A percentile compares a stretch with the other conserved stretches of the same genome.
Evolutionary conservation across 306 rosid genomes (phyloP).

Genomic region (Trifolium fragiferum): DNA sequence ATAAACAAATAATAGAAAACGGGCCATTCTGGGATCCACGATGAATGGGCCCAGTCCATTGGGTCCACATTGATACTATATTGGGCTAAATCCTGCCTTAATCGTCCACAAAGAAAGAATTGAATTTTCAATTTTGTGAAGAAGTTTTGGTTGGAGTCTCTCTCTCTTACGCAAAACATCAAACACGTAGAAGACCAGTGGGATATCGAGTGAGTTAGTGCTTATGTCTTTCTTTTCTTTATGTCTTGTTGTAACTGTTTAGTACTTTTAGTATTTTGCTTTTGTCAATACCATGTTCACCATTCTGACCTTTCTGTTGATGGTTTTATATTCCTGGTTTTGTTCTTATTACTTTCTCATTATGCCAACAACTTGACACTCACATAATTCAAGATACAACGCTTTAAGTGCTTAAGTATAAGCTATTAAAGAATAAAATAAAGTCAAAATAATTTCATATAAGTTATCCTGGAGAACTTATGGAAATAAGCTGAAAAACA

Average conservation of each 20-base stretch:
- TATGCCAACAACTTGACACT: neutral
- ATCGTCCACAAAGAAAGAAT: neutral
- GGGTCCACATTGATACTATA: slow-evolving; percentile 6
- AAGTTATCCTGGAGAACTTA: neutral
- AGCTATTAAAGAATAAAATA: neutral
- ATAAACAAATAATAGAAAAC: no score
- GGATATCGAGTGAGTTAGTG: slow-evolving; percentile 29
- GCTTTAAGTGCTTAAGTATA: neutral
- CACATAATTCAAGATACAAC: neutral
- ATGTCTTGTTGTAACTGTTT: slow-evolving; percentile 18
- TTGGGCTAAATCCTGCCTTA: slow-evolving; percentile 22
- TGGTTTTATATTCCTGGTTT: slow-evolving; percentile 17
- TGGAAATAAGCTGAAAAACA: neutral
- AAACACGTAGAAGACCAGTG: slow-evolving; percentile 34
- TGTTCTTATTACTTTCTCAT: neutral
- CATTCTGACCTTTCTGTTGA: neutral
- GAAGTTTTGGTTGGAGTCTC: neutral
- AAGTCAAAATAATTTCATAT: neutral
- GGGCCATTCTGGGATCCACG: no score
- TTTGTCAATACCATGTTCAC: neutral
- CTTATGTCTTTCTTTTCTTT: slow-evolving; percentile 26
- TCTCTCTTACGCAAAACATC: slow-evolving; percentile 37
- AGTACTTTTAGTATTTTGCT: neutral
- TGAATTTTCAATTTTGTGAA: neutral
- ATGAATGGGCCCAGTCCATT: slow-evolving; percentile 15